Base-by-base conservation (phyloP, 2,329 filamentous ascomycete genomes). In the Fusarium heterosporum region DNA sequence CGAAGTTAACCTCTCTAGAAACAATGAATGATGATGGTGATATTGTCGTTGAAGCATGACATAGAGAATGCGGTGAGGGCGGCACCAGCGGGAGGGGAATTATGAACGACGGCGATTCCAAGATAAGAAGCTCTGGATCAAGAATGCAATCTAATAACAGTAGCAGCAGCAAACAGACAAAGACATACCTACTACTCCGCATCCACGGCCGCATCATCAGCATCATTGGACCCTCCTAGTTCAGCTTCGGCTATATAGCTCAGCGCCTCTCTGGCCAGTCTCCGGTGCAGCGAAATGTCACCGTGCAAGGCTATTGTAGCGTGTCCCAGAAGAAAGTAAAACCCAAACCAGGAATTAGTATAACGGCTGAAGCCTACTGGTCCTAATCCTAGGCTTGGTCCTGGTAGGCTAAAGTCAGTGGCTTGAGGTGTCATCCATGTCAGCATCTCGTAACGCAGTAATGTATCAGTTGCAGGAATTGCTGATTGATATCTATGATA, bases 401-500 rank as follows among this genome's bases (percentile, higher is more conserved):
- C 10, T 34, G 19, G 36, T 53, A 55, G 59, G 47, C 59, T 59
- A 60, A 61, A 65, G 46, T 52, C 42, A 52, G 47, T 64, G 46
- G 39, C 45, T 56, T 68, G 46, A 22, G 26, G 39, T 68, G 54
- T 61, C 64, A 65, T 66, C 51, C 52, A 45, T 66, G 64, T 65
- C 64, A 65, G 64, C 54, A 68, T 54, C 47, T 50, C 63, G 49
- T 52, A 66, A 66, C 55, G 19, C 19, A 19, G 52, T 19, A 32
- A 42, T 49, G 42, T 50, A 25, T 34, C 26, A 34, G 36, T 32
- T 32, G 22, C 9, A 48, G 38, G 16, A 17, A 19, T 29, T 38
- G 42, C 14, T n/a, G 59, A 41, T 59, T 64, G 59, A 52, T 48
- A 43, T 48, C 40, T 9, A 30, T 34, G 34, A 40, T 26, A 29